These are phyloP conservation scores for Exserohilum rostratum DNA, from an alignment of 2,329 filamentous ascomycete species.

Conservation along the genomic window DNA sequence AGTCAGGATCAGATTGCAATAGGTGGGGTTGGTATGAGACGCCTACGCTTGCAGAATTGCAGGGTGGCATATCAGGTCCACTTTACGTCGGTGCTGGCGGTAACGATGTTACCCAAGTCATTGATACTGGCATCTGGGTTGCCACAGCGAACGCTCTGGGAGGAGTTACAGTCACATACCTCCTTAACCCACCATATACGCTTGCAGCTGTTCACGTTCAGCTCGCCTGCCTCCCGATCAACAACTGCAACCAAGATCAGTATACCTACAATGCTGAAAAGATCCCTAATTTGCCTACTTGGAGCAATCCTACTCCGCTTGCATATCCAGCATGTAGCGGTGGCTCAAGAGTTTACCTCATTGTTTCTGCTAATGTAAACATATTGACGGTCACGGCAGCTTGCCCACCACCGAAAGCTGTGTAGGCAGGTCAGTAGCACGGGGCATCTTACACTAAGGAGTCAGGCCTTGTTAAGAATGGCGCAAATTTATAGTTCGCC, in stretches of 20 bases:
- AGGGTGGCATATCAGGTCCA: neutral
- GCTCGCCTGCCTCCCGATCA: neutral
- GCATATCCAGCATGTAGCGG: neutral
- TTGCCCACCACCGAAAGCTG: neutral
- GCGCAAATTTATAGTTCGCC: neutral
- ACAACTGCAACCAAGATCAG: neutral
- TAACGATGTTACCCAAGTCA: neutral
- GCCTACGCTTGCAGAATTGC: neutral
- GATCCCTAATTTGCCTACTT: neutral
- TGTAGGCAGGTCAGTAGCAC: neutral
- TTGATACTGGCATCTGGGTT: neutral
- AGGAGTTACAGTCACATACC: neutral
- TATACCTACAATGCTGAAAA: neutral
- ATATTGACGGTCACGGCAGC: neutral
- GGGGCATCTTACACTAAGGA: neutral
- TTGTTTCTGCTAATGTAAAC: neutral
- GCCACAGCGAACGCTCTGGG: neutral
- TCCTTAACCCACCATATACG: neutral
- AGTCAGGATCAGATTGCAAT: neutral
- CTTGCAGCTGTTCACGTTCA: neutral
- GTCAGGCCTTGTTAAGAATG: neutral
- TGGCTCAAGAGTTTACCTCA: neutral
- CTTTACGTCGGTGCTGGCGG: neutral
- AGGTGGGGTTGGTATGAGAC: neutral
- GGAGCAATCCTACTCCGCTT: conserved; percentile 1